Evolutionary conservation across 129 eudicot genomes (phyloP).

Genomic region (Pittosporum tobira): DNA sequence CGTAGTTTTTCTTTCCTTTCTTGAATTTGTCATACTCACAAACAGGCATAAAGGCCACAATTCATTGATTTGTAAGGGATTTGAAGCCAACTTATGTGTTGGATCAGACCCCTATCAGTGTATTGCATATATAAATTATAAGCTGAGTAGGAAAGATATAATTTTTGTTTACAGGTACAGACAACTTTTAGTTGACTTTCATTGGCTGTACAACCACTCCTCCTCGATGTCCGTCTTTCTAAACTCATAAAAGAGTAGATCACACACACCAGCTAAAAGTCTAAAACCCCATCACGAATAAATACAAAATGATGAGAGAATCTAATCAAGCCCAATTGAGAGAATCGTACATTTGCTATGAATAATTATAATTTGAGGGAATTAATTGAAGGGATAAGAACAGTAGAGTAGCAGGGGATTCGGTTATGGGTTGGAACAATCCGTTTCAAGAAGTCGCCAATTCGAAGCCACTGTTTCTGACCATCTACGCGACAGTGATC

Average conservation of each 20-base stretch:
- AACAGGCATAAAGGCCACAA: too few species aligned
- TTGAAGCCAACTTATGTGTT: too few species aligned
- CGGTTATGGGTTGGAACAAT: conserved; percentile 61
- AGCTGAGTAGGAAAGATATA: too few species aligned
- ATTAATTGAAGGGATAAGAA: background rate
- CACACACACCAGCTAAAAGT: background rate
- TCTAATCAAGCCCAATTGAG: background rate
- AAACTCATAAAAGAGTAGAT: too few species aligned
- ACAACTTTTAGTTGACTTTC: conserved; percentile 2
- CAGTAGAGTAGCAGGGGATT: too few species aligned
- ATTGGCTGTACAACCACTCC: too few species aligned
- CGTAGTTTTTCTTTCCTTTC: too few species aligned
- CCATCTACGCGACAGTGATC: conserved; percentile 72
- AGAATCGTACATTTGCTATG: background rate
- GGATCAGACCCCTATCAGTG: too few species aligned
- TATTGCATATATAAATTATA: too few species aligned
- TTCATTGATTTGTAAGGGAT: too few species aligned
- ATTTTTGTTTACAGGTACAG: background rate
- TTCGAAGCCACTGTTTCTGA: conserved; percentile 81
- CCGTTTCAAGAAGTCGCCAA: conserved; percentile 48
- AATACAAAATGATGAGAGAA: background rate
- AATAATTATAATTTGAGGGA: conserved; percentile 1
- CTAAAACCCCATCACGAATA: background rate
- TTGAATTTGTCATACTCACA: too few species aligned
- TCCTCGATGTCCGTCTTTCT: too few species aligned